A percentile compares a stretch with the other conserved stretches of the same genome.
These are phyloP conservation scores for Phytophthora pinifolia DNA, from an alignment of 352 stramenopile species.

Conservation along the genomic window DNA sequence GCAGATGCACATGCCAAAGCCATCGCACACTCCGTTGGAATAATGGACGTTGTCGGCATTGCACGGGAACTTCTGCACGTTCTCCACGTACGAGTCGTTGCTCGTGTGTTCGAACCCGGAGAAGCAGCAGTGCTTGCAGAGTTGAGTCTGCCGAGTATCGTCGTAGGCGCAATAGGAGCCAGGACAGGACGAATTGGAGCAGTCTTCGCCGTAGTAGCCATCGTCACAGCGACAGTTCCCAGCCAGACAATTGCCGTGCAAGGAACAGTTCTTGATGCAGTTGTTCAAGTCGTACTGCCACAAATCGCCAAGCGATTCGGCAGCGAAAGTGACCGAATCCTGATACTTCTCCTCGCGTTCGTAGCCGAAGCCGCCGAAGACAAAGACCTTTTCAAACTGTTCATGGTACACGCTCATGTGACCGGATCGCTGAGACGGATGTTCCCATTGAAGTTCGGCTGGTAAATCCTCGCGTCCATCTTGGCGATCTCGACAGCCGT, in stretches of 20 bases:
- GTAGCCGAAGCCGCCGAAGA: conserved; percentile 91
- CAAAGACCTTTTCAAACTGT: conserved; percentile 70
- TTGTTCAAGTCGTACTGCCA: conserved; percentile 91
- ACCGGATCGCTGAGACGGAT: conserved; percentile 83
- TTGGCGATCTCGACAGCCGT: conserved; percentile 92
- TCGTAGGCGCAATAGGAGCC: conserved; percentile 94
- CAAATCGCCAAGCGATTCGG: conserved; percentile 77
- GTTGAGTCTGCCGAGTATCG: conserved; percentile 74
- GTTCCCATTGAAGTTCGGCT: conserved; percentile 73
- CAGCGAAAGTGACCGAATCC: conserved; percentile 52
- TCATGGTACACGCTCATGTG: conserved; percentile 87
- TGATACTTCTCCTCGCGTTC: conserved; percentile 60
- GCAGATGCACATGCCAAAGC: conserved; percentile 96
- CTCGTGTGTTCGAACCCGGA: conserved; percentile 84
- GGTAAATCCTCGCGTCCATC: conserved; percentile 69
- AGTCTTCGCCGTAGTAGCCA: conserved; percentile 96
- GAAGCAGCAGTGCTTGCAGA: conserved; percentile 95
- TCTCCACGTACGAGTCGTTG: conserved; percentile 90
- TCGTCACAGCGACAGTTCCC: conserved; percentile 94
- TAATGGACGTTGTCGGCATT: conserved; percentile 80
- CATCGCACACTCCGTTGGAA: conserved; percentile 95
- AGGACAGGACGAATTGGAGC: conserved; percentile 94
- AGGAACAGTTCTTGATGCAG: conserved; percentile 93
- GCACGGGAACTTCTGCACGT: conserved; percentile 92
- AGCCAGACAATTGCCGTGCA: conserved; percentile 90